Evolutionary conservation across 108 stramenopile species (phyloP).

Genomic region (Cyclostephanos tholiformis): DNA sequence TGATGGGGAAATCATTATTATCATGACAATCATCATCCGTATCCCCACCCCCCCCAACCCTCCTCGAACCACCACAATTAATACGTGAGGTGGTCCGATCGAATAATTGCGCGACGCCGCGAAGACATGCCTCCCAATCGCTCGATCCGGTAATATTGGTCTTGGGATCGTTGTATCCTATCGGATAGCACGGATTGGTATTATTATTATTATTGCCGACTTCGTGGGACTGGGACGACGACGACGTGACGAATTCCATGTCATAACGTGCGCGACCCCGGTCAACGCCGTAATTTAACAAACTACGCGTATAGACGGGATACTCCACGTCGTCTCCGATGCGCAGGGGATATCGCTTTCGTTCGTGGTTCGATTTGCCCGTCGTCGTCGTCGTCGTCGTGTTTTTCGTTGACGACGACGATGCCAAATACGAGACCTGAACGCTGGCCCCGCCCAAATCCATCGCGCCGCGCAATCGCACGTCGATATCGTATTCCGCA

Average conservation of each 20-base stretch:
- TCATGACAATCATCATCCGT: background rate
- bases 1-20: constrained; percentile 40
- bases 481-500: constrained; percentile 6
- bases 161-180: constrained; percentile 47
- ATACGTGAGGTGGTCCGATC: constrained; percentile 47
- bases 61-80: constrained; percentile 27
- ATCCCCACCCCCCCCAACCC: background rate
- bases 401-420: background rate
- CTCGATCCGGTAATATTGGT: constrained; percentile 29
- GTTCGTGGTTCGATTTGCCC: constrained; percentile 16
- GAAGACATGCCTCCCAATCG: constrained; percentile 42
- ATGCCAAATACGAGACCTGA: constrained; percentile 84
- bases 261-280: constrained; percentile 60
- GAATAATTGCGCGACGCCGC: constrained; percentile 57
- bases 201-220: constrained; percentile 17
- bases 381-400: constrained; percentile 18
- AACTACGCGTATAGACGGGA: constrained; percentile 89
- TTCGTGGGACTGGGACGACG: background rate
- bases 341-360: constrained; percentile 84
- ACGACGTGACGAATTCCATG: constrained; percentile 20
- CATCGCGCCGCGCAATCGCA: constrained; percentile 68
- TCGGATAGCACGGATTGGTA: constrained; percentile 60
- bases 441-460: constrained; percentile 93
- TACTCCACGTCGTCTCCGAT: constrained; percentile 78
- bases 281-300: constrained; percentile 89